phyloP scores from a whole-genome alignment of 2,329 filamentous ascomycete species.

The Xylaria sp. region DNA sequence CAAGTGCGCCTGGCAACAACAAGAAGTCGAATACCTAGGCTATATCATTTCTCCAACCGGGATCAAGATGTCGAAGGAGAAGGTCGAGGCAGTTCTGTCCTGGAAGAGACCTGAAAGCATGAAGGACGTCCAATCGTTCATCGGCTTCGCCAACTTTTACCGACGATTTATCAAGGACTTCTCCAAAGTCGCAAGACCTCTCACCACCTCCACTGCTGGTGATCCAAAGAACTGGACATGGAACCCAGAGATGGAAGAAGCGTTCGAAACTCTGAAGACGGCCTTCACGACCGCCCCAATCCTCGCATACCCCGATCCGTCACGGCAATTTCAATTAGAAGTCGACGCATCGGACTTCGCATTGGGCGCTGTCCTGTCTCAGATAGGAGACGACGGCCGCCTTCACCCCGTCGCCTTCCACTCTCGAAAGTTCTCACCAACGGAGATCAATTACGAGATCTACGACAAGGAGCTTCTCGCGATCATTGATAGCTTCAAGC shows the following conservation, averaged over 20 bases:
- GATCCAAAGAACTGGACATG: not conserved
- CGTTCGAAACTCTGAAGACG: slow-evolving; percentile 3
- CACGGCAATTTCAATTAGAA: slow-evolving; percentile 26
- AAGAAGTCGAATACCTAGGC: slow-evolving; percentile 35
- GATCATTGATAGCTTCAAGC: slow-evolving; percentile 33
- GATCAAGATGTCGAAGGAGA: slow-evolving; percentile 32
- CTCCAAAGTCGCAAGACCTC: slow-evolving; percentile 14
- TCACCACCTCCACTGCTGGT: slow-evolving; percentile 22
- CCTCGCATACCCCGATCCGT: not conserved
- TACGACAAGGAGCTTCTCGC: slow-evolving; percentile 42
- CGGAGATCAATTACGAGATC: slow-evolving; percentile 37
- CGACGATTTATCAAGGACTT: slow-evolving; percentile 33
- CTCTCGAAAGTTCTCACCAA: slow-evolving; percentile 15
- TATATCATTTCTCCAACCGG: slow-evolving; percentile 32
- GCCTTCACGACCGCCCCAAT: not conserved
- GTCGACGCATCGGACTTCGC: slow-evolving; percentile 27
- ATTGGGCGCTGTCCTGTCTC: slow-evolving; percentile 3
- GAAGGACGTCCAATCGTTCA: slow-evolving; percentile 30
- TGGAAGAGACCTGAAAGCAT: slow-evolving; percentile 27
- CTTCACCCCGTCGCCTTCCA: slow-evolving; percentile 19
- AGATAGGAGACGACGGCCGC: slow-evolving; percentile 1
- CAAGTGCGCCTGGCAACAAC: slow-evolving; percentile 37
- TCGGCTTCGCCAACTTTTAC: slow-evolving; percentile 41
- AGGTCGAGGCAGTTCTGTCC: slow-evolving; percentile 30
- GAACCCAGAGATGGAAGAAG: not conserved